Evolutionary conservation across 441 rosid genomes (phyloP).

Genomic region (Adansonia madagascariensis): DNA sequence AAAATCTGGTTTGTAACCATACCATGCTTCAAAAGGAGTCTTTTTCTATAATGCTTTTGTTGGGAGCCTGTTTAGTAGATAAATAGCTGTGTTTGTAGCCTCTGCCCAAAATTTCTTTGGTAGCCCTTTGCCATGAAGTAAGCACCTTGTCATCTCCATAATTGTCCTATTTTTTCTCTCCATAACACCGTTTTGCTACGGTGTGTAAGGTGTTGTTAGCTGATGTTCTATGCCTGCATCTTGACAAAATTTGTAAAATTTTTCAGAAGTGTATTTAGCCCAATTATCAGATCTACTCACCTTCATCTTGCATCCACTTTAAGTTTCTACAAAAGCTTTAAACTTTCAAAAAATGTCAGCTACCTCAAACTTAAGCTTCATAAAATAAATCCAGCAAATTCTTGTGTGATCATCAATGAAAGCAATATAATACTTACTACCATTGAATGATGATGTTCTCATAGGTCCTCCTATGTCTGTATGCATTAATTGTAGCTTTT

Average conservation of each 20-base stretch:
- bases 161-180: not conserved
- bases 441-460: not conserved
- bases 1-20: no score
- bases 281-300: no score
- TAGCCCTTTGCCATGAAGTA: not conserved
- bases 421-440: not conserved
- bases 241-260: no score
- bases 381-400: not conserved
- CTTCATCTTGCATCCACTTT: no score
- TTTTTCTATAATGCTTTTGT: no score
- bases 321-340: not conserved
- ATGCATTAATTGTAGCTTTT: no score
- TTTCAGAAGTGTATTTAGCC: no score
- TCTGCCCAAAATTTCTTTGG: not conserved
- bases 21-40: no score
- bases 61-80: no score
- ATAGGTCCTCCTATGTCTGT: not conserved
- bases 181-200: not conserved
- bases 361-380: constrained; percentile 17
- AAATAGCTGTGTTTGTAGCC: not conserved
- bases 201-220: no score
- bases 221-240: no score
- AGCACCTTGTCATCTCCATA: not conserved
- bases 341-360: not conserved
- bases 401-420: constrained; percentile 12